phyloP scores from a whole-genome alignment of 2,329 filamentous ascomycete genomes.

The Paracamarosporium sp. region DNA sequence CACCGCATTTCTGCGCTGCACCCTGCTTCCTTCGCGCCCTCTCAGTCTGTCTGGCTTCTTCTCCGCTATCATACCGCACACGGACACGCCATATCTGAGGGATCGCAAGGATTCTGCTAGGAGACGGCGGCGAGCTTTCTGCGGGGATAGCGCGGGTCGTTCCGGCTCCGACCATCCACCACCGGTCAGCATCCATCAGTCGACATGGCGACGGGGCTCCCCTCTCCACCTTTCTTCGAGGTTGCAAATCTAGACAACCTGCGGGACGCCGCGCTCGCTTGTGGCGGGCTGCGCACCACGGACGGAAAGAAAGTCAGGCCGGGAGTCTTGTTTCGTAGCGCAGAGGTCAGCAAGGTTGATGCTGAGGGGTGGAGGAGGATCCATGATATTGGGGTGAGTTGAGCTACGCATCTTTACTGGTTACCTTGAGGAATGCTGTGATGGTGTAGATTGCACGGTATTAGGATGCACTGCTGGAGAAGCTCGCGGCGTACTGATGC shows the following conservation, averaged over 20 bases:
- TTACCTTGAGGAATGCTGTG: too few species aligned
- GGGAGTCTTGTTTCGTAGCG: constrained; percentile 70
- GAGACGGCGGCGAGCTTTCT: too few species aligned
- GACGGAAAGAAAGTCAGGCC: constrained; percentile 54
- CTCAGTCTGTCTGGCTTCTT: too few species aligned
- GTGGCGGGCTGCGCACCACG: constrained; percentile 24
- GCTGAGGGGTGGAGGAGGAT: constrained; percentile 27
- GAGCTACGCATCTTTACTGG: neutral
- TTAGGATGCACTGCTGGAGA: too few species aligned
- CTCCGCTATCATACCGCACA: too few species aligned
- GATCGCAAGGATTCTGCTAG: neutral
- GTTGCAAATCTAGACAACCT: constrained; percentile 44
- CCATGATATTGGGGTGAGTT: constrained; percentile 52
- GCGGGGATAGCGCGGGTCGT: neutral
- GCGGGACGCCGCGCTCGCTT: constrained; percentile 37
- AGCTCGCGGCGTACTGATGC: neutral
- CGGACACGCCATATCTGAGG: too few species aligned
- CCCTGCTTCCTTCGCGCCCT: neutral
- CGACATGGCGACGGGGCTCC: neutral
- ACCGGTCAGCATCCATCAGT: neutral
- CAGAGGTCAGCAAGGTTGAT: constrained; percentile 60
- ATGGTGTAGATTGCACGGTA: too few species aligned
- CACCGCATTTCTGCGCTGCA: neutral
- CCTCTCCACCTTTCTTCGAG: constrained; percentile 40
- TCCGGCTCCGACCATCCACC: neutral